A percentile compares a stretch with the other conserved stretches of the same genome.
Conservation (phyloP, 2,329 filamentous ascomycete genomes). For the Pseudogymnoascus destructans region DNA sequence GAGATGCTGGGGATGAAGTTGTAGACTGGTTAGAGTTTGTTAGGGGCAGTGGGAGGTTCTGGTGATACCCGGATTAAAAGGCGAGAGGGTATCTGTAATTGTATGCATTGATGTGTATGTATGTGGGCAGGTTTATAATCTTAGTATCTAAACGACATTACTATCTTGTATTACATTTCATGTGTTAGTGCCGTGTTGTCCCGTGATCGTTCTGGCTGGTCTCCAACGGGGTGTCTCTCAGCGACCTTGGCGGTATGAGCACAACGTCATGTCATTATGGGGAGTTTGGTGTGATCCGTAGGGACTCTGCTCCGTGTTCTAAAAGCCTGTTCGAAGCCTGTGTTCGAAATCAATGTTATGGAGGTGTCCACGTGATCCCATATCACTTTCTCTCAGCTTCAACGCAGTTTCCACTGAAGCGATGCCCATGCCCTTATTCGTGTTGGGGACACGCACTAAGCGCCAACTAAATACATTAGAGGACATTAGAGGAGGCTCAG, state of each 20-base stretch:
- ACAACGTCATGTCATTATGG: background rate
- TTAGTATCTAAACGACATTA: slow-evolving; percentile 5
- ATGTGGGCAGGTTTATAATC: background rate
- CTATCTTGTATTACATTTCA: background rate
- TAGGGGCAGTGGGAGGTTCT: background rate
- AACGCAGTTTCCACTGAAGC: too few species aligned
- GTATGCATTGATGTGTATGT: slow-evolving; percentile 3
- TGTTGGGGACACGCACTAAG: background rate
- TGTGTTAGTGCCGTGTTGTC: background rate
- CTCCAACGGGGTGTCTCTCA: background rate
- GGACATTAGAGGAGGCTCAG: background rate
- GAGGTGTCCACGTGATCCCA: background rate
- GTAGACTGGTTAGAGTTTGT: slow-evolving; percentile 29
- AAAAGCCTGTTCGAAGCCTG: background rate
- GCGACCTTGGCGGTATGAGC: background rate
- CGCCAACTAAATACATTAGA: background rate
- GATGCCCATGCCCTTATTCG: background rate
- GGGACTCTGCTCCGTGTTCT: background rate
- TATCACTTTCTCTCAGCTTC: background rate
- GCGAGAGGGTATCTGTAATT: slow-evolving; percentile 4
- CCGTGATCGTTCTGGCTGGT: background rate
- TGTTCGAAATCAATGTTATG: background rate
- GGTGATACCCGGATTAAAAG: slow-evolving; percentile 6
- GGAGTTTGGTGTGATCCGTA: background rate
- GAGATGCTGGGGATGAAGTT: slow-evolving; percentile 94